Conservation (phyloP, 257 asterid genomes). For the Apocynum venetum region DNA sequence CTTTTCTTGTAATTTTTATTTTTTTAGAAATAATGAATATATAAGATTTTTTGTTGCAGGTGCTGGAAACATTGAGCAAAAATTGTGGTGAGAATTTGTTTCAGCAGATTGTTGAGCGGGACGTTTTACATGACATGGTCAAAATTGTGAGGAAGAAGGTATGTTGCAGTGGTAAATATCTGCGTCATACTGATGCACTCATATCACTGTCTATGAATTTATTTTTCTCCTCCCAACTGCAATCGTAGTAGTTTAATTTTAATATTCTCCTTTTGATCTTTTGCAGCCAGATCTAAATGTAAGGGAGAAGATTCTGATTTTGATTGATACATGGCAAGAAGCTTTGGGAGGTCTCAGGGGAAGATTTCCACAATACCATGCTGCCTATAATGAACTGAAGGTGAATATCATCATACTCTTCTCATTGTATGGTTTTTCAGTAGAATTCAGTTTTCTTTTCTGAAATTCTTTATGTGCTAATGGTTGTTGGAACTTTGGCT, state of each 20-base stretch:
- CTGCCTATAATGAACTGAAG: conserved; percentile 92
- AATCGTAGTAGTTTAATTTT: conserved; percentile 5
- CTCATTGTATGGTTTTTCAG: not conserved
- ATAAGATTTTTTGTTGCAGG: conserved; percentile 43
- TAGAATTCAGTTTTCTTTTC: not conserved
- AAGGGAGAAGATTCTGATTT: conserved; percentile 84
- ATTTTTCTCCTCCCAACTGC: not conserved
- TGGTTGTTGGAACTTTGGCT: not conserved
- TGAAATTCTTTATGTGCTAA: not conserved
- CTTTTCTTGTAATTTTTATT: not conserved
- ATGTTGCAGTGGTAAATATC: not conserved
- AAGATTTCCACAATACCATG: conserved; percentile 79
- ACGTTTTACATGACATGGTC: conserved; percentile 88
- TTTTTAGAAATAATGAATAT: not conserved
- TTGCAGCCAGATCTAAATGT: conserved; percentile 90
- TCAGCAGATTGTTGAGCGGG: conserved; percentile 88
- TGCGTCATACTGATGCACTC: not conserved
- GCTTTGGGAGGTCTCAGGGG: conserved; percentile 86
- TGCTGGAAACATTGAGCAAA: conserved; percentile 90
- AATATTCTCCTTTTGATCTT: conserved; percentile 16
- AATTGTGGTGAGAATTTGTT: conserved; percentile 90
- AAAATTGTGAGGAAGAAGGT: conserved; percentile 96
- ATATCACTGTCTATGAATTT: not conserved
- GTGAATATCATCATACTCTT: conserved; percentile 28
- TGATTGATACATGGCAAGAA: conserved; percentile 96